Base-by-base conservation (phyloP, 1,284 basidiomycete genomes). In the Trametes pubescens region DNA sequence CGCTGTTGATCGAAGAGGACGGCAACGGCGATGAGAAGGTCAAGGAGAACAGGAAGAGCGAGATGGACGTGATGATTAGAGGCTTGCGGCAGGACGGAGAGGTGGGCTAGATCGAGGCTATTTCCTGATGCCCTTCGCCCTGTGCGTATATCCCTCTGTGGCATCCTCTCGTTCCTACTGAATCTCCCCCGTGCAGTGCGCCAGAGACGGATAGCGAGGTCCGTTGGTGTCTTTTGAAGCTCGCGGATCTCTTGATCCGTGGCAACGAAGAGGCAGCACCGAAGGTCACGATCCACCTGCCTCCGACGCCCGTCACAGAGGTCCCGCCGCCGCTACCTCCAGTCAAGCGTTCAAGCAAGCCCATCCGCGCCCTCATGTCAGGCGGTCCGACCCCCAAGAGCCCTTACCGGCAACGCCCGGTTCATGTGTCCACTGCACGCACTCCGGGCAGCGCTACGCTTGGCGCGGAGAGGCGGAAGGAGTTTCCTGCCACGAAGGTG, bases 221-320 rank as follows among this genome's bases (percentile, higher is more conserved):
- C 51, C 90, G 96, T 40, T 94, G 94, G 86, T 94, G 92, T 65
- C 80, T 98, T 54, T 82, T 99, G 71, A 99, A 99, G 79, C 82
- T 98, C 11, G 95, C 93, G 13, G 97, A 99, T 73, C 83, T 98
- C 26, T 86, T 97, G 54, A 92, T 97, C 69, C 88, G 90, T 56
- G 91, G 93, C 22, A 80, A 86, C 4, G 88, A 94, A 59, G 96
- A 98, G 77, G 86, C 88, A 4, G 82, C 91, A n/a, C 95, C 95
- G 0, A 94, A 93, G 61, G 88, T 95, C 59, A 91, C 90, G 43
- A 92, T 98, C 62, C 92, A 93, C 57, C 84, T 95, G 57, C 92
- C 93, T 26, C 86, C 88, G 21, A 94, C 93, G 1, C 93, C 94
- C 11, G 82, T 90, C 1, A 70, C 76, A 5, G 93, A 95, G 67